phyloP scores from a whole-genome alignment of 2,329 filamentous ascomycete genomes.

The Fusarium longipes region DNA sequence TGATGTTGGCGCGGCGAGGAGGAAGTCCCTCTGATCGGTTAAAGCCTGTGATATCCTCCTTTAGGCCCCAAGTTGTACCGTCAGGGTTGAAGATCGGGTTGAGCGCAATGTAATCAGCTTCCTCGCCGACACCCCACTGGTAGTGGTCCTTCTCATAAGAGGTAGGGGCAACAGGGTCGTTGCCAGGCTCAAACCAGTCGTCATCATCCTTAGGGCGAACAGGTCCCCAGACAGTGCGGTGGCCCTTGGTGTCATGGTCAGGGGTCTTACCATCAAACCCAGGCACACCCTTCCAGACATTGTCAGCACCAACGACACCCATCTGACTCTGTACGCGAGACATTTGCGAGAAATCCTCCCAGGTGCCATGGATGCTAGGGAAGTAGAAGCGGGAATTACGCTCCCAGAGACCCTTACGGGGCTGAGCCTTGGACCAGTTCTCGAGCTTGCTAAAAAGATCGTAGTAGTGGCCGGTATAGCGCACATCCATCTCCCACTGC shows the following conservation, averaged over 20 bases:
- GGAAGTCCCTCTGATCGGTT: slow-evolving; percentile 70
- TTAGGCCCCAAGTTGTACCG: slow-evolving; percentile 84
- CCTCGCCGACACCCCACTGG: slow-evolving; percentile 87
- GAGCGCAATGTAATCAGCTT: slow-evolving; percentile 91
- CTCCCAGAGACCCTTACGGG: slow-evolving; percentile 84
- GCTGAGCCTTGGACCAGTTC: slow-evolving; percentile 77
- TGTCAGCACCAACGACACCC: slow-evolving; percentile 72
- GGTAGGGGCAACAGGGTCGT: slow-evolving; percentile 79
- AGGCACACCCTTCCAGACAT: slow-evolving; percentile 70
- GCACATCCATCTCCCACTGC: slow-evolving; percentile 96
- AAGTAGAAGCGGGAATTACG: slow-evolving; percentile 82
- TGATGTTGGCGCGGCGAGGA: slow-evolving; percentile 85
- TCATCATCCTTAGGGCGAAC: slow-evolving; percentile 73
- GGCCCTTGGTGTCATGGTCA: slow-evolving; percentile 47
- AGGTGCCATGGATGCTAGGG: slow-evolving; percentile 78
- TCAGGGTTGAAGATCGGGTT: slow-evolving; percentile 93
- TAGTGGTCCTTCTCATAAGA: slow-evolving; percentile 82
- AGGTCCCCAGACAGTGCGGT: slow-evolving; percentile 84
- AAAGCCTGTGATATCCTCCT: slow-evolving; percentile 86
- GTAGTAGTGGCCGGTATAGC: slow-evolving; percentile 90
- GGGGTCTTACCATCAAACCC: slow-evolving; percentile 56
- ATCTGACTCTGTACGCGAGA: slow-evolving; percentile 79
- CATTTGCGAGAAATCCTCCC: slow-evolving; percentile 82
- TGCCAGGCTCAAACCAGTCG: slow-evolving; percentile 78
- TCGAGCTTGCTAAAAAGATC: slow-evolving; percentile 76